These are phyloP conservation scores for Dendrobium huoshanense DNA, from an alignment of 106 monocot species.

Conservation along the genomic window DNA sequence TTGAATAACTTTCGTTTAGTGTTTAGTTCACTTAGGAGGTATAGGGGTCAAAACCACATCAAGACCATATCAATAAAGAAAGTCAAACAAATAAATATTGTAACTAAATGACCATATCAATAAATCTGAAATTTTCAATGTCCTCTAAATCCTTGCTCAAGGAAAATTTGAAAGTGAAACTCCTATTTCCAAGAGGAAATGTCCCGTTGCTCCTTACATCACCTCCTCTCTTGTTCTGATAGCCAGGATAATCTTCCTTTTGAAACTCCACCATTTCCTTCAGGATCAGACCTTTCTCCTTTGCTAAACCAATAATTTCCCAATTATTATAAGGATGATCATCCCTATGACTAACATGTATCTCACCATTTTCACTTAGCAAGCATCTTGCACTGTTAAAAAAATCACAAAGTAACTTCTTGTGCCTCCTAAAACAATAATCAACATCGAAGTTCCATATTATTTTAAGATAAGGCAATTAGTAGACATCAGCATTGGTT, in stretches of 20 bases:
- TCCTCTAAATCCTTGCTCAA: not conserved
- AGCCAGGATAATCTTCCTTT: no score
- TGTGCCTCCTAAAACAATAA: not conserved
- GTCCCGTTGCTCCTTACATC: conserved; percentile 14
- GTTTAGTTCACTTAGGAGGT: no score
- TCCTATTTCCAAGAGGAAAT: conserved; percentile 4
- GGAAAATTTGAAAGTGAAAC: conserved; percentile 16
- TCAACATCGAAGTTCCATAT: not conserved
- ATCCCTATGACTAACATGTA: no score
- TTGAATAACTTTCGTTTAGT: no score
- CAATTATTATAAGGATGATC: conserved; percentile 4
- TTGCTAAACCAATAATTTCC: conserved; percentile 1
- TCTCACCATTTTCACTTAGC: not conserved
- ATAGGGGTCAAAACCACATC: no score
- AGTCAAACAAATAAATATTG: no score
- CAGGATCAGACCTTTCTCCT: not conserved
- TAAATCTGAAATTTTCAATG: no score
- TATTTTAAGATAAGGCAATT: not conserved
- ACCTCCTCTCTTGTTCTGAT: not conserved
- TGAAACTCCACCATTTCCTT: not conserved
- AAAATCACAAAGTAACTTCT: not conserved
- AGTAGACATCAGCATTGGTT: not conserved
- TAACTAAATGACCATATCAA: no score
- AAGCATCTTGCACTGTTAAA: not conserved
- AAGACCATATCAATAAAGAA: no score